These are phyloP conservation scores for Pestalotiopsis sp. DNA, from an alignment of 2,329 filamentous ascomycete genomes.

Conservation along the genomic window DNA sequence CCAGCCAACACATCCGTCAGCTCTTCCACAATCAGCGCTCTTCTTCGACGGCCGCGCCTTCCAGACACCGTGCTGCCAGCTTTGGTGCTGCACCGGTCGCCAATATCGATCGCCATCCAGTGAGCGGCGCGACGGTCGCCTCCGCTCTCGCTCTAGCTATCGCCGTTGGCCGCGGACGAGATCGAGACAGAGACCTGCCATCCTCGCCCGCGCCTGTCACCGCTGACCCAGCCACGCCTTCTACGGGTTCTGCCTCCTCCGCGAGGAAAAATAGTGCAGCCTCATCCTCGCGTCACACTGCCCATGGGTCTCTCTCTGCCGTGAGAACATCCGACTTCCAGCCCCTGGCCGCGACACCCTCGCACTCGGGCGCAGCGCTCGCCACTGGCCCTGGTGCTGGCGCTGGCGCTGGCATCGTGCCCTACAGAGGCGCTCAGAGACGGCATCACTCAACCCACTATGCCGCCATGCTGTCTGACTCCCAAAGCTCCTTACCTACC, in stretches of 20 bases:
- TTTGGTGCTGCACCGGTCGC: neutral
- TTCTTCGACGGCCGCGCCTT: neutral
- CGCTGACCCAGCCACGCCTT: neutral
- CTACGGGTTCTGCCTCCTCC: neutral
- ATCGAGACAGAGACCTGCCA: neutral
- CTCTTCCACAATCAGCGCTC: neutral
- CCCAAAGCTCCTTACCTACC: neutral
- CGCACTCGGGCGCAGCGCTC: neutral
- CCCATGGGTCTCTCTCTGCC: neutral
- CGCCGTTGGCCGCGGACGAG: neutral
- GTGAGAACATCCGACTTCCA: neutral
- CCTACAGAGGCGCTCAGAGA: neutral
- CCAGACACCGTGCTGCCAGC: neutral
- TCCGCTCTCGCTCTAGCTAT: neutral
- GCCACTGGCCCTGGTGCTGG: neutral
- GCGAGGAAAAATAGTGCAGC: neutral
- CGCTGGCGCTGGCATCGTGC: slow-evolving; percentile 8
- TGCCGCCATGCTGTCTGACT: slow-evolving; percentile 25
- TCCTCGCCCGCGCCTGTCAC: neutral
- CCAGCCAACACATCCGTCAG: neutral
- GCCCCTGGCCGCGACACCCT: neutral
- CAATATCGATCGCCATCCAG: neutral
- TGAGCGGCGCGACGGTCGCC: neutral
- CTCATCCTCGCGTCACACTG: neutral
- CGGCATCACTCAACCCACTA: slow-evolving; percentile 18